phyloP scores from a whole-genome alignment of 225 moss, liverwort and hornwort genomes.

The Polytrichum commune region DNA sequence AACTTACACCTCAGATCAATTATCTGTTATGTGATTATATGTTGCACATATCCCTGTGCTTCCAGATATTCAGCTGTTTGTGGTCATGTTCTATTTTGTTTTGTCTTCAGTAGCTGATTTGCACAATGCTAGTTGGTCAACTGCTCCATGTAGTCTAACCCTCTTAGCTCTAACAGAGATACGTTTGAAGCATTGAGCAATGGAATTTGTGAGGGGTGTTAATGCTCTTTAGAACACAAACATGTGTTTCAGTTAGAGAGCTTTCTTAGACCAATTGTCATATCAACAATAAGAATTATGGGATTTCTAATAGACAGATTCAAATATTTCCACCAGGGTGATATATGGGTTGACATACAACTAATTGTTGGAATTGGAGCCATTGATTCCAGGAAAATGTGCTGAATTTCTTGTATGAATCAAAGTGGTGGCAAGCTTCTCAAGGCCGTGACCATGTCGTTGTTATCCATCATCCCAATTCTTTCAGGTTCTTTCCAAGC shows the following conservation, averaged over 20 bases:
- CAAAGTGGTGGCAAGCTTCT: constrained; percentile 74
- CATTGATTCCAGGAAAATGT: constrained; percentile 43
- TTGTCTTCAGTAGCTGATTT: neutral
- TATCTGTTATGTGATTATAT: neutral
- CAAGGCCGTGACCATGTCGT: constrained; percentile 81
- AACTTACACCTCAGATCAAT: neutral
- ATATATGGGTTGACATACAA: neutral
- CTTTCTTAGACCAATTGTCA: neutral
- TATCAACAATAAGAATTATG: neutral
- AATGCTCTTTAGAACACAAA: too few relatives aligned
- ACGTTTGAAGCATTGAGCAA: neutral
- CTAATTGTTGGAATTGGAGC: neutral
- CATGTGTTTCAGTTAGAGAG: too few relatives aligned
- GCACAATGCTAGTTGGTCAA: neutral
- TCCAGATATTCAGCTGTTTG: neutral
- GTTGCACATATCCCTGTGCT: too few relatives aligned
- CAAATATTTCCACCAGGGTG: neutral
- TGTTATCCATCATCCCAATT: constrained; percentile 74
- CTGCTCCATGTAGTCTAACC: neutral
- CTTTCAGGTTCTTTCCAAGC: constrained; percentile 45
- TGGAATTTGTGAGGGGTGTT: too few relatives aligned
- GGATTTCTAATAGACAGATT: neutral
- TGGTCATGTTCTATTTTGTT: neutral
- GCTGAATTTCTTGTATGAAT: constrained; percentile 34
- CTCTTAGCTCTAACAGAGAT: neutral